Evolutionary conservation across 2,329 filamentous ascomycete species (phyloP).

Genomic region (Alternaria metachromatica): DNA sequence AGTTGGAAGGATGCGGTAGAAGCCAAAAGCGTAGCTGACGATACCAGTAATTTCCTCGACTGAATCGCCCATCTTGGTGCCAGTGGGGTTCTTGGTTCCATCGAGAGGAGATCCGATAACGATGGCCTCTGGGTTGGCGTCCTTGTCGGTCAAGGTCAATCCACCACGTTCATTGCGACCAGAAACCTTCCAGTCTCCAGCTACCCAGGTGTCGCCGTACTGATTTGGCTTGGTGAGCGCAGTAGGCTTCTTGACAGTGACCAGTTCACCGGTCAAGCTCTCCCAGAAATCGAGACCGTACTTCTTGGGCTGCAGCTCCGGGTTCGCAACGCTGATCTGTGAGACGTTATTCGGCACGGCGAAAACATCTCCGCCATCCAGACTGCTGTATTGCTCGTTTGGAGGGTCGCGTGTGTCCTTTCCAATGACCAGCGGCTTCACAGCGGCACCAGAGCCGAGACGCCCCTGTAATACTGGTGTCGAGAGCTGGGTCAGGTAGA

Average conservation of each 20-base stretch:
- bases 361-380: constrained; percentile 72
- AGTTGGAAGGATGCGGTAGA: constrained; percentile 71
- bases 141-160: constrained; percentile 65
- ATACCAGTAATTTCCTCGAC: constrained; percentile 73
- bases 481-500: constrained; percentile 69
- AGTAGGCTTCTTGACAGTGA: constrained; percentile 65
- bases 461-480: constrained; percentile 62
- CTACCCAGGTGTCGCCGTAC: constrained; percentile 73
- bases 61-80: constrained; percentile 69
- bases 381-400: constrained; percentile 64
- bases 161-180: constrained; percentile 69
- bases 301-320: constrained; percentile 63
- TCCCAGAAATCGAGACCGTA: constrained; percentile 80
- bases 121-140: constrained; percentile 74
- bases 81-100: constrained; percentile 64
- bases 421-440: constrained; percentile 67
- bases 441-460: constrained; percentile 61
- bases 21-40: constrained; percentile 69
- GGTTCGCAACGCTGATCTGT: constrained; percentile 66
- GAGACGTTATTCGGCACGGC: constrained; percentile 67
- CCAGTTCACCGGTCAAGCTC: constrained; percentile 70
- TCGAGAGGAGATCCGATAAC: constrained; percentile 70
- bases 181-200: constrained; percentile 68
- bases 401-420: constrained; percentile 64
- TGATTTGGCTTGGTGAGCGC: constrained; percentile 67